These are phyloP conservation scores for Polygonum maritimum DNA, from an alignment of 148 eudicot genomes.

Conservation along the genomic window DNA sequence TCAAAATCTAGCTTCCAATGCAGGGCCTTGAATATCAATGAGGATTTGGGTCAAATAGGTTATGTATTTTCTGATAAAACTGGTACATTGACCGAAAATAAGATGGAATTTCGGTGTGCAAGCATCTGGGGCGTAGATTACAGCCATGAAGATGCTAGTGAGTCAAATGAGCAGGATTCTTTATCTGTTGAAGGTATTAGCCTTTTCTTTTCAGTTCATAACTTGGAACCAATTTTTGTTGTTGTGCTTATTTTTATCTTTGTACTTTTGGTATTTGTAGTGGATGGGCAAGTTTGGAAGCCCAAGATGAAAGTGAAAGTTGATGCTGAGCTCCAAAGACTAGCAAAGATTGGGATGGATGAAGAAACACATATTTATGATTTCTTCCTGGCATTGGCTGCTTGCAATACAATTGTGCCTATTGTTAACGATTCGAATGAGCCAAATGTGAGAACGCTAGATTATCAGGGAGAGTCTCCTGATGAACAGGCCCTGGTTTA, in stretches of 20 bases:
- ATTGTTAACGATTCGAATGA: conserved; percentile 52
- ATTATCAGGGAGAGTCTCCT: conserved; percentile 98
- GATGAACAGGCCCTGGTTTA: conserved; percentile 98
- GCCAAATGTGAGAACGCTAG: conserved; percentile 49
- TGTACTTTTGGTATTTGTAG: conserved; percentile 27
- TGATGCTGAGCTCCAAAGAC: conserved; percentile 52
- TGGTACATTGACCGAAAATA: conserved; percentile 96
- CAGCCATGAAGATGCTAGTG: conserved; percentile 28
- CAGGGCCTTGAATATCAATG: conserved; percentile 92
- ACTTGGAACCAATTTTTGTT: neutral
- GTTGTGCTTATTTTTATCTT: neutral
- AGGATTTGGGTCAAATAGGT: conserved; percentile 92
- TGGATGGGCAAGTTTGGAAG: conserved; percentile 52
- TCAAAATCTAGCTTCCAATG: conserved; percentile 80
- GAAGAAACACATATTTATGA: conserved; percentile 44
- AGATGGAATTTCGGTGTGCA: conserved; percentile 95
- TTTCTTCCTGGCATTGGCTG: conserved; percentile 92
- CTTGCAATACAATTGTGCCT: conserved; percentile 98
- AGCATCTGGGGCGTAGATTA: conserved; percentile 84
- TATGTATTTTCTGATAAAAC: conserved; percentile 98
- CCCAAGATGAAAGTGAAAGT: conserved; percentile 90
- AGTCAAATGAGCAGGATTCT: conserved; percentile 31
- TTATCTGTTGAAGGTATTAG: conserved; percentile 51
- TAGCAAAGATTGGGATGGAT: conserved; percentile 31
- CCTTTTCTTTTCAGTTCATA: neutral